Evolutionary conservation across 176 grass and related monocot species (phyloP).

Genomic region (Calamus simplicifolius): DNA sequence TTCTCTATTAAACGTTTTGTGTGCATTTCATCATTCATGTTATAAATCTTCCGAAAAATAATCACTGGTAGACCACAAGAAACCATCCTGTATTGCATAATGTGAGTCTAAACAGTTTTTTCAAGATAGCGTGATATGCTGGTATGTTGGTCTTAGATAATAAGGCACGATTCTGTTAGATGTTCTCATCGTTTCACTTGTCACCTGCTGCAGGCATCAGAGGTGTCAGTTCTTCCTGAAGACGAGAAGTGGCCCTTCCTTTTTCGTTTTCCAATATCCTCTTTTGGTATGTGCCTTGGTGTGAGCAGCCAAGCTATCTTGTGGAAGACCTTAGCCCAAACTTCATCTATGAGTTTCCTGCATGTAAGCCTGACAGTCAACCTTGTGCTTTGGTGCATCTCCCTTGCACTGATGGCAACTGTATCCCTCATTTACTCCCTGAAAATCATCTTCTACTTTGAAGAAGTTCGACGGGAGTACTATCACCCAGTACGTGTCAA

Average conservation of each 20-base stretch:
- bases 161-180: no score
- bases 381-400: background rate
- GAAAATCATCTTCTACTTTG: conserved; percentile 11
- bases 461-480: conserved; percentile 4
- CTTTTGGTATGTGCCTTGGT: conserved; percentile 9
- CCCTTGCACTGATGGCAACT: background rate
- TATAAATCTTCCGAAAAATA: background rate
- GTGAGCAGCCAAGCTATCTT: conserved; percentile 7
- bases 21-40: background rate
- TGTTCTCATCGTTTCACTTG: background rate
- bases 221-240: conserved; percentile 5
- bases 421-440: background rate
- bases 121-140: no score
- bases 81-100: no score
- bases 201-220: background rate
- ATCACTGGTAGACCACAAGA: no score
- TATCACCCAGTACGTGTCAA: conserved; percentile 5
- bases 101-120: no score
- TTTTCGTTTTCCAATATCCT: background rate
- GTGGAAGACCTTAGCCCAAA: conserved; percentile 1
- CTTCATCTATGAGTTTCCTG: background rate
- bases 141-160: no score
- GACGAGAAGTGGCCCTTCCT: conserved; percentile 7
- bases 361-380: background rate
- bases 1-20: background rate